Evolutionary conservation across 768 basidiomycete species (phyloP).

Genomic region (Russula griseocarnosa): DNA sequence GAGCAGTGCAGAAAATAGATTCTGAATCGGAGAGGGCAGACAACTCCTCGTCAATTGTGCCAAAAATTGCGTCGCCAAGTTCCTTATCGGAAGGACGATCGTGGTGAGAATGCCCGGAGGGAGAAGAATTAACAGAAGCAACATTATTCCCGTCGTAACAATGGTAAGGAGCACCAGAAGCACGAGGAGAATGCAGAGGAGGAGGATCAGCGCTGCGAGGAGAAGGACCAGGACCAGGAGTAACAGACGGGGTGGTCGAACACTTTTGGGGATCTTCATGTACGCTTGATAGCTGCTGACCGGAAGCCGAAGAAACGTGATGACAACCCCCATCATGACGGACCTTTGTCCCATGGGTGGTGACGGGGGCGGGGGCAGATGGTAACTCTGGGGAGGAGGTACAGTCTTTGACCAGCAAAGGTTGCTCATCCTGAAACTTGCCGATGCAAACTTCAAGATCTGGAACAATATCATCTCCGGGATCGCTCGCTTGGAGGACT

Average conservation of each 20-base stretch:
- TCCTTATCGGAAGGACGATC: conserved; percentile 22
- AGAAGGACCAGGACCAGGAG: conserved; percentile 24
- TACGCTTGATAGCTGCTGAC: conserved; percentile 22
- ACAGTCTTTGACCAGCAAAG: conserved; percentile 25
- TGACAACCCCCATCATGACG: background rate
- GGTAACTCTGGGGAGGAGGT: background rate
- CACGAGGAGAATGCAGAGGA: conserved; percentile 23
- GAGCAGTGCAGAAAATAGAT: conserved; percentile 15
- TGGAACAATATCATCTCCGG: conserved; percentile 26
- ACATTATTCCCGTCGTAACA: conserved; percentile 14
- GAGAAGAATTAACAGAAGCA: conserved; percentile 23
- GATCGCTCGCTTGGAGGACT: conserved; percentile 27
- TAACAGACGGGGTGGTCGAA: conserved; percentile 10
- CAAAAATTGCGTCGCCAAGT: conserved; percentile 27
- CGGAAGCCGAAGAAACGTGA: conserved; percentile 19
- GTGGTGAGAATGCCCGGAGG: conserved; percentile 22
- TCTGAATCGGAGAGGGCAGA: conserved; percentile 38
- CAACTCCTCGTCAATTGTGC: conserved; percentile 30
- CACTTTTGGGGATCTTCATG: conserved; percentile 13
- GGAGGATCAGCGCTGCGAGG: conserved; percentile 19
- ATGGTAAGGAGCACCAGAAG: conserved; percentile 23
- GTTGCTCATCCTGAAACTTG: conserved; percentile 8
- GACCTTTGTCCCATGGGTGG: conserved; percentile 9
- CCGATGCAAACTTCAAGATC: conserved; percentile 11
- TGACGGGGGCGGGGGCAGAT: background rate